Conservation (phyloP, 768 basidiomycete species). For the Lactifluus volemus region DNA sequence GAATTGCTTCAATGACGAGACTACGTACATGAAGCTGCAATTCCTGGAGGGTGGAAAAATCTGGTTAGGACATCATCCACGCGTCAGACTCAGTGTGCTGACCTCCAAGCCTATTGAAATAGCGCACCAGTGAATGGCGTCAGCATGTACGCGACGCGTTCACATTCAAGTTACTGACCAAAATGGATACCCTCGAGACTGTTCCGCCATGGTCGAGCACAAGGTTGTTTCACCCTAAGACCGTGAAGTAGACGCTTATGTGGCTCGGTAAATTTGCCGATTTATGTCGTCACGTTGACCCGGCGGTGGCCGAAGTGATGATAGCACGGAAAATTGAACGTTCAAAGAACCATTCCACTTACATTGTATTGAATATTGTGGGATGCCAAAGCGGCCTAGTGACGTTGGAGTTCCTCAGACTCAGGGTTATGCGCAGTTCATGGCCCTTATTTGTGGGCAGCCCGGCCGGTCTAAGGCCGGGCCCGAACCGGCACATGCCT, state of each 20-base stretch:
- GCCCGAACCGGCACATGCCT: neutral
- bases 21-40: conserved; percentile 30
- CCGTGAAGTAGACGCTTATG: neutral
- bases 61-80: neutral
- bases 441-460: too few species aligned
- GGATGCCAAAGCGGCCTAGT: neutral
- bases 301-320: neutral
- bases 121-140: neutral
- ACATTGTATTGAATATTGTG: neutral
- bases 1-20: neutral
- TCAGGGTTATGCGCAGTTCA: too few species aligned
- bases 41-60: conserved; percentile 20
- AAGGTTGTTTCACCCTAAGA: neutral
- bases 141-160: neutral
- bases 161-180: conserved; percentile 14
- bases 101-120: conserved; percentile 28
- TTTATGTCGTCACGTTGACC: neutral
- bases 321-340: neutral
- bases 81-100: conserved; percentile 1
- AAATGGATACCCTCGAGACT: conserved; percentile 15
- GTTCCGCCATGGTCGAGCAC: neutral
- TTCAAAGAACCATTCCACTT: neutral
- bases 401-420: too few species aligned
- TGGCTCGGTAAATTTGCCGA: neutral
- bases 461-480: neutral